phyloP scores from a whole-genome alignment of 495 filamentous ascomycete species.

The Aspergillus kassunensis region DNA sequence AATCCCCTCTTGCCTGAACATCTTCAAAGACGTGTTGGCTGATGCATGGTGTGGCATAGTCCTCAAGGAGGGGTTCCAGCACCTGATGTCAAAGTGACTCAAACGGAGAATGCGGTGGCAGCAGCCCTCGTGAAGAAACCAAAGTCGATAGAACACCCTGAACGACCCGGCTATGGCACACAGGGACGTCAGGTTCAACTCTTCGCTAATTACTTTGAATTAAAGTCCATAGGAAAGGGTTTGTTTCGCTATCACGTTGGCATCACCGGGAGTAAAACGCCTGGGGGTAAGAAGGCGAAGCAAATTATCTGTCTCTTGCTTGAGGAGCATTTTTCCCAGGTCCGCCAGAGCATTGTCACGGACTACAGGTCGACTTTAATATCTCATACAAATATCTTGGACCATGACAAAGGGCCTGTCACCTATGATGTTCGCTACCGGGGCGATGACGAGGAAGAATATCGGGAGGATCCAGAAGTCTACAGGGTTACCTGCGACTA shows the following conservation, averaged over 20 bases:
- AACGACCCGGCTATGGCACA: slow-evolving; percentile 59
- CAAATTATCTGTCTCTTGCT: slow-evolving; percentile 52
- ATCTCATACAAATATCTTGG: slow-evolving; percentile 30
- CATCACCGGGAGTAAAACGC: slow-evolving; percentile 24
- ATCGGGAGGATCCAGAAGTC: slow-evolving; percentile 31
- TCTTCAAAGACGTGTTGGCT: neutral
- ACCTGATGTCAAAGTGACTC: slow-evolving; percentile 24
- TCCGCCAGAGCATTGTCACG: slow-evolving; percentile 42
- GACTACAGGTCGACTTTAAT: slow-evolving; percentile 56
- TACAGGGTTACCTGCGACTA: slow-evolving; percentile 44
- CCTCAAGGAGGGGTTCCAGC: slow-evolving; percentile 17
- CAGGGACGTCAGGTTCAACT: slow-evolving; percentile 47
- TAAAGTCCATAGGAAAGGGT: slow-evolving; percentile 36
- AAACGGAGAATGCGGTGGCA: slow-evolving; percentile 27
- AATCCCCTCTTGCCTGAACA: neutral
- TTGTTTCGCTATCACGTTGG: slow-evolving; percentile 38
- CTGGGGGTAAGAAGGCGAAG: slow-evolving; percentile 49
- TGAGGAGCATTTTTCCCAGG: slow-evolving; percentile 30
- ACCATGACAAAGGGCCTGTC: slow-evolving; percentile 9
- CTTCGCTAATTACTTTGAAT: slow-evolving; percentile 62
- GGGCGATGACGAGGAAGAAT: slow-evolving; percentile 38
- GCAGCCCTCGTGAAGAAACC: slow-evolving; percentile 23
- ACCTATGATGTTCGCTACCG: slow-evolving; percentile 39
- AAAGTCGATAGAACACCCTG: slow-evolving; percentile 15
- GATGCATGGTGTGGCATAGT: slow-evolving; percentile 13